Evolutionary conservation across 2,329 filamentous ascomycete genomes (phyloP), one percentile per base, ranked within the genome.

Genomic region (Ceratocystis ficicola): DNA sequence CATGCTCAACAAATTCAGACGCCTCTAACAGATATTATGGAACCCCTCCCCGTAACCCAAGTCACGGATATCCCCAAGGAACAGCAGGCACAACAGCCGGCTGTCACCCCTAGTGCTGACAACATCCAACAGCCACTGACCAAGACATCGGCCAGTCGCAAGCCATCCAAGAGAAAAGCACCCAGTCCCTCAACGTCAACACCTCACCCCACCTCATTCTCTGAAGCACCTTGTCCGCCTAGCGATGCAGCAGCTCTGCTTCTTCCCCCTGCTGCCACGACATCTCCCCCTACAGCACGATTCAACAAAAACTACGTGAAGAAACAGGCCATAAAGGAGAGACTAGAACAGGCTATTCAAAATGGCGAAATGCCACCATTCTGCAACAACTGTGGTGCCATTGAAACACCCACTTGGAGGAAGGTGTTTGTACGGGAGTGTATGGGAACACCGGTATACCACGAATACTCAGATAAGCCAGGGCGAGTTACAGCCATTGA

Each of bases 391-490:
- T 99, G 94, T 71, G 94, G 94, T 5, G 89, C 91, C 5, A 95
- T 99, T 66, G 89, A 97, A 71, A 99, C 94, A 0, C 90, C 93
- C 0, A 96, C 93, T 0, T 99, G 94, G 94, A 86, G 94, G 68
- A 94, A 93, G 72, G 90, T 94, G 12, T 96, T 88, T 81, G 85
- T 86, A n/a, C 90, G 90, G 71, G 81, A 89, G 6, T 81, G 86
- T 59, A 78, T 83, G 17, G 91, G 90, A 1, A 80, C 81, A 41
- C 90, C 90, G 0, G 80, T 83, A 2, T 83, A 86, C 68, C 81
- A 89, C 60, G 84, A 90, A 67, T 84, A 87, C 65, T 89, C 86
- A 0, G 85, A 88, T 67, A 86, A 87, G 70, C 86, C 87, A 60
- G 87, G 88, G 1, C 81, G 82, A 62, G 83, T 92, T 60, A 87